Percentiles rank a stretch among this genome's conserved stretches.
These are phyloP conservation scores for Fusarium albosuccineum DNA, from an alignment of 2,329 filamentous ascomycete genomes.

Conservation along the genomic window DNA sequence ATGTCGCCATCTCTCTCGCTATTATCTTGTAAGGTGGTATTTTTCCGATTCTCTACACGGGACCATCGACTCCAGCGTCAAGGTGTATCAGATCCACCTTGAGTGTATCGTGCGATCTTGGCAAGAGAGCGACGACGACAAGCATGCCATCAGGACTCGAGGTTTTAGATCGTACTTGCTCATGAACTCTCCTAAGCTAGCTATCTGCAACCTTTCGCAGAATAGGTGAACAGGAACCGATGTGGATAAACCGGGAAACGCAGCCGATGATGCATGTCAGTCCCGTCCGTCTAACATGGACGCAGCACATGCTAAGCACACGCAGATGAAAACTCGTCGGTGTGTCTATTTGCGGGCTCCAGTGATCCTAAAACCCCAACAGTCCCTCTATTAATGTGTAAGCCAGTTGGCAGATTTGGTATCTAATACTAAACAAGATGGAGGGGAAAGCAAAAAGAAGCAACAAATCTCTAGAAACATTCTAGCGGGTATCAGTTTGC, in stretches of 20 bases:
- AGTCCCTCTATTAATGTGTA: slow-evolving; percentile 13
- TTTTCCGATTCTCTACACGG: neutral
- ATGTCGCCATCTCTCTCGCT: slow-evolving; percentile 8
- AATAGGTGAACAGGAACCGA: neutral
- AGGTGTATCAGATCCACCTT: neutral
- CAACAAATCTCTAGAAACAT: slow-evolving; percentile 34
- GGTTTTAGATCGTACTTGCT: neutral
- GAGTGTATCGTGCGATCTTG: slow-evolving; percentile 1
- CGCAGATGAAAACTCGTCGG: neutral
- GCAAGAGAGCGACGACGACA: slow-evolving; percentile 4
- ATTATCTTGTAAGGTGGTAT: neutral
- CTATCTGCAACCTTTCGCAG: slow-evolving; percentile 1
- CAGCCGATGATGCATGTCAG: neutral
- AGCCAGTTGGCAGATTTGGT: slow-evolving; percentile 22
- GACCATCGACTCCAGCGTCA: neutral
- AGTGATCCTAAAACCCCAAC: neutral
- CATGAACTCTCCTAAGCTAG: neutral
- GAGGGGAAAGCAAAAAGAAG: slow-evolving; percentile 18
- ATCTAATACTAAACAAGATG: slow-evolving; percentile 28
- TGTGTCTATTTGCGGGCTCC: neutral
- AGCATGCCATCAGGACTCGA: neutral
- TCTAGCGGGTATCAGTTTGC: slow-evolving; percentile 44
- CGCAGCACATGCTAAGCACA: slow-evolving; percentile 1
- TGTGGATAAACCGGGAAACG: slow-evolving; percentile 3
- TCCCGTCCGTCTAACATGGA: neutral